Conservation (phyloP, 2,329 filamentous ascomycete species). For the Pseudocercospora eumusae region DNA sequence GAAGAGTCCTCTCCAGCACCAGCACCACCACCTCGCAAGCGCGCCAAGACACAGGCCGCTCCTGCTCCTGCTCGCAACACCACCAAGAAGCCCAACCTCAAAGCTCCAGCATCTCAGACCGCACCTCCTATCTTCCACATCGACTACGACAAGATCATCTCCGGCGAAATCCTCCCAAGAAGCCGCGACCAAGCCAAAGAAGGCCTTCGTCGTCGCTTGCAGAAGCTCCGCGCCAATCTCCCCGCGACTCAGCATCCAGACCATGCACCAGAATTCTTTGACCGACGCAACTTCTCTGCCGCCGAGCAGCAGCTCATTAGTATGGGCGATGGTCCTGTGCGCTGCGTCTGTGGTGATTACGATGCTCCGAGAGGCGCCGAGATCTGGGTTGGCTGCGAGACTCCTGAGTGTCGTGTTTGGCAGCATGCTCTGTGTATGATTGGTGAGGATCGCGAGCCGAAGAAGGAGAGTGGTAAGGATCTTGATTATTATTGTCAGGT, state of each 20-base stretch:
- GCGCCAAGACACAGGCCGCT: not conserved
- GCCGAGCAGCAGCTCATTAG: slow-evolving; percentile 14
- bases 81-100: not conserved
- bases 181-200: slow-evolving; percentile 26
- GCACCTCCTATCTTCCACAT: not conserved
- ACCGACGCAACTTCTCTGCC: slow-evolving; percentile 25
- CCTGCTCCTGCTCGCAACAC: not conserved
- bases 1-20: not conserved
- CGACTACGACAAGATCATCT: slow-evolving; percentile 21
- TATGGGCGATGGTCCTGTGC: slow-evolving; percentile 24
- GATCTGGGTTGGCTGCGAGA: slow-evolving; percentile 32
- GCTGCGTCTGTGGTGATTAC: slow-evolving; percentile 36
- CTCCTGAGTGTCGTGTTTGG: slow-evolving; percentile 32
- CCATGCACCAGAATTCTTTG: slow-evolving; percentile 35
- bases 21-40: not conserved
- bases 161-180: slow-evolving; percentile 28
- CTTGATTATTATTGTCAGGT: slow-evolving; percentile 30
- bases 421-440: slow-evolving; percentile 36
- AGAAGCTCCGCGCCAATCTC: slow-evolving; percentile 22
- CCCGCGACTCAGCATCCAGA: slow-evolving; percentile 21
- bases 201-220: slow-evolving; percentile 24
- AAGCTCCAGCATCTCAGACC: not conserved
- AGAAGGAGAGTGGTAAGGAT: slow-evolving; percentile 13
- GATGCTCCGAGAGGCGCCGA: slow-evolving; percentile 17
- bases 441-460: slow-evolving; percentile 18